Percentiles rank a stretch among this genome's conserved stretches.
phyloP scores from a whole-genome alignment of 176 grass and related monocot species.

The Chloris gayana region DNA sequence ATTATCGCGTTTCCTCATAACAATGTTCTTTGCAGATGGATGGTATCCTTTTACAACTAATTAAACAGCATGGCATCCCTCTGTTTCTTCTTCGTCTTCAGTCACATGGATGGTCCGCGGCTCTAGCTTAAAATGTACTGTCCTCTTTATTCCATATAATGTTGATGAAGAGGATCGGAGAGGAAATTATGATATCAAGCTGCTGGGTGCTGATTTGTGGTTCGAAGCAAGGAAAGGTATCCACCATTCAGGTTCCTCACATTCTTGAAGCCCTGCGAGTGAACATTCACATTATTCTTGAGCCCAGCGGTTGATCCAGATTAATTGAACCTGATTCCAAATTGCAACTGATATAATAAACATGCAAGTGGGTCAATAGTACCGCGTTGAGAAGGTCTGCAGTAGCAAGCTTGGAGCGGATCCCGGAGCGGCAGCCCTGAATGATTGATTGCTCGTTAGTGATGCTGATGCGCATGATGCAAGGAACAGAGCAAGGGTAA shows the following conservation, averaged over 20 bases:
- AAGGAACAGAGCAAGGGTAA: background rate
- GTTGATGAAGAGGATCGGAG: background rate
- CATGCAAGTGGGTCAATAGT: background rate
- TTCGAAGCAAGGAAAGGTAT: conserved; percentile 46
- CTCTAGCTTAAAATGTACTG: too few species aligned
- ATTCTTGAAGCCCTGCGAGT: conserved; percentile 38
- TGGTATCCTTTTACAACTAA: background rate
- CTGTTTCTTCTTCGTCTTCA: background rate
- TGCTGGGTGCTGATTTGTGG: background rate
- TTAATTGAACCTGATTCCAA: background rate
- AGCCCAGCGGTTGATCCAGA: background rate
- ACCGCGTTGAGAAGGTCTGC: conserved; percentile 34
- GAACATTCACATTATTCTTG: background rate
- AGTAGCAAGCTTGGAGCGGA: conserved; percentile 43
- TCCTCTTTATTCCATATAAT: background rate
- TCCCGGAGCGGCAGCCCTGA: conserved; percentile 42
- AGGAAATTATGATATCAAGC: background rate
- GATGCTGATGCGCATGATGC: background rate
- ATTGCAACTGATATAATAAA: background rate
- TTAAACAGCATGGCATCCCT: background rate
- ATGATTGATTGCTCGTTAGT: background rate
- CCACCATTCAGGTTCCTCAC: conserved; percentile 44
- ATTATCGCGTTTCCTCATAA: background rate
- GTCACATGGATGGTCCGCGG: too few species aligned
- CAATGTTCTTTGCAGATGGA: background rate